Conservation (phyloP, 2,329 filamentous ascomycete genomes). For the Penicillium sp. region DNA sequence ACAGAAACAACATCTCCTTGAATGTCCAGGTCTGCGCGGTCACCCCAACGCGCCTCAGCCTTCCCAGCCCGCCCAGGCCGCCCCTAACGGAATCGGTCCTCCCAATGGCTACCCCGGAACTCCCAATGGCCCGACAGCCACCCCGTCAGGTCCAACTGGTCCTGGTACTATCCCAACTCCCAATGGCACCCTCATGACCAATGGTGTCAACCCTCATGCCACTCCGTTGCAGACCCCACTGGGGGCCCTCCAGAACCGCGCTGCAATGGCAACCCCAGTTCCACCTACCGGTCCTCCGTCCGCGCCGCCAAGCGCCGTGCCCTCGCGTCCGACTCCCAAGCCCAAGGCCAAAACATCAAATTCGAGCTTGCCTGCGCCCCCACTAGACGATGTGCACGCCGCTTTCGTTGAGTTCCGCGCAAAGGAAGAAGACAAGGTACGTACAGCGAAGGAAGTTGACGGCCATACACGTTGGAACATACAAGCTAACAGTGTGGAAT, state of each 20-base stretch:
- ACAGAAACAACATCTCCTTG: constrained; percentile 53
- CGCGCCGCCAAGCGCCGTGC: constrained; percentile 33
- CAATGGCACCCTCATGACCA: constrained; percentile 46
- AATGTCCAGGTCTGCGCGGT: constrained; percentile 51
- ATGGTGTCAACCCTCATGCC: constrained; percentile 46
- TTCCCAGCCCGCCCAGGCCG: constrained; percentile 39
- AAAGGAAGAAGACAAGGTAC: constrained; percentile 49
- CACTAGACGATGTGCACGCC: constrained; percentile 51
- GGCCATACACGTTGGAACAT: background rate
- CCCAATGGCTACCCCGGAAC: constrained; percentile 47
- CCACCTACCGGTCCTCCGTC: constrained; percentile 32
- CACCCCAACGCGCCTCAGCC: constrained; percentile 47
- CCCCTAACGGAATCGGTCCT: constrained; percentile 42
- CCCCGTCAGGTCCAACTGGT: constrained; percentile 35
- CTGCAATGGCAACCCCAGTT: constrained; percentile 42
- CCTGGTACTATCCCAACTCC: constrained; percentile 41
- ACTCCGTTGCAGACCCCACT: constrained; percentile 46
- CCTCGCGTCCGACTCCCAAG: constrained; percentile 41
- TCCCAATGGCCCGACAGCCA: constrained; percentile 39
- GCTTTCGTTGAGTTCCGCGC: constrained; percentile 51
- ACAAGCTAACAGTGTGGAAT: constrained; percentile 10
- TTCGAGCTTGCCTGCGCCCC: constrained; percentile 47
- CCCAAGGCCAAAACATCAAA: constrained; percentile 39
- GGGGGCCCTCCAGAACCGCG: constrained; percentile 41
- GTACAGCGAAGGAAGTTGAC: constrained; percentile 17